Base-by-base conservation (phyloP, 495 filamentous ascomycete species). In the Hypoxylon fragiforme region DNA sequence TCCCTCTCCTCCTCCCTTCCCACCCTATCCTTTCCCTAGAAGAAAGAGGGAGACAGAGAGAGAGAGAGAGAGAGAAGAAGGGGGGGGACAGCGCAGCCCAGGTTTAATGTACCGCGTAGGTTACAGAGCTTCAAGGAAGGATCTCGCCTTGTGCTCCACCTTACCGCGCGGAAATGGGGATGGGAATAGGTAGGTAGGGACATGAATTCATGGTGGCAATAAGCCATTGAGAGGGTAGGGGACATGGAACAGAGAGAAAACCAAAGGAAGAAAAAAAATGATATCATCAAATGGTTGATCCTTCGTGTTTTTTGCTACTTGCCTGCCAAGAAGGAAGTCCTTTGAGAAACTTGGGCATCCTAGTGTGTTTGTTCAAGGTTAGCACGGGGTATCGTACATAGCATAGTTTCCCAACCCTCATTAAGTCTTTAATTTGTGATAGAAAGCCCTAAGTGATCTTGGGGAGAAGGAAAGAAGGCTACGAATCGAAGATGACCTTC, bases 81-180 rank as follows among this genome's bases (percentile, higher is more conserved):
- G n/a, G n/a, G n/a, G n/a, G n/a, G n/a, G n/a, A n/a, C n/a, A n/a
- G n/a, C n/a, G n/a, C n/a, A n/a, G n/a, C n/a, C n/a, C n/a, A n/a
- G n/a, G n/a, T n/a, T 57, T 68, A 44, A 70, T 83, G 47, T 83
- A 71, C 76, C 80, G 80, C 79, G 78, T 78, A 78, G 78, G 81
- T 81, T 81, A 83, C 79, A 83, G 77, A 81, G 79, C 75, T 76
- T 67, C 79, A 83, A 81, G 79, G 80, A 83, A 77, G 68, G 77
- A 62, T 79, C 80, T 80, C 79, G 77, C 80, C 79, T 81, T 81
- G 80, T 78, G 73, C 79, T 81, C 78, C 80, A 81, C 78, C 78
- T 77, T 70, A 76, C 73, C 77, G 73, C 76, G 79, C 78, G 75
- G 76, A 71, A 54, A 44, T 31, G 12, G 44, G 42, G 48, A 43